Base-by-base conservation (phyloP, 208 protist genomes). In the Leishmania tropica region DNA sequence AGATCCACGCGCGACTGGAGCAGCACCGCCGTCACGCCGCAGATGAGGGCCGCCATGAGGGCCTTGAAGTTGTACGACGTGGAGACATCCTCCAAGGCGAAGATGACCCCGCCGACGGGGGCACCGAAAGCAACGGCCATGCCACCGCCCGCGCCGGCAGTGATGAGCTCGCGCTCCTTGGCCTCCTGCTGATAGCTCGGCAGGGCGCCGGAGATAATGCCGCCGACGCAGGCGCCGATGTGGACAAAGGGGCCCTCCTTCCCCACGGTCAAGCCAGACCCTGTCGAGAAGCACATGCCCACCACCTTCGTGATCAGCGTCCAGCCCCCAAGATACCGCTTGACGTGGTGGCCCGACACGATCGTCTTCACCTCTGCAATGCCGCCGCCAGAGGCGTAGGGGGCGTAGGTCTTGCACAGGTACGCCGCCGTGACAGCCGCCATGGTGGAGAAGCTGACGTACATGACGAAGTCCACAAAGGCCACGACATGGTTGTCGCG, bases 351-450 rank as follows among this genome's bases (percentile, higher is more conserved):
- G 67, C 92, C 92, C 2, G 88, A 94, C 21, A 96, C 86, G 79
- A 97, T 96, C 72, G 93, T 96, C 86, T 98, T 98, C 56, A 98
- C 92, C 87, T 98, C 93, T 53, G 90, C 89, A 56, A 98, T 98
- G 47, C 95, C 95, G 48, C 90, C 93, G 62, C 95, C 95, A 17
- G 92, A 84, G 31, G 92, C 94, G 78, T 94, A 94, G 17, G 91
- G 91, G n/a, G 92, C 84, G 80, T 93, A 96, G 21, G 87, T 86
- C 76, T 89, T 87, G 81, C 91, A 94, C 48, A 92, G 81, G 76
- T 89, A 92, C 47, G 87, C 87, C 45, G 91, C 87, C 47, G 84
- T 78, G 11, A 90, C 82, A 0, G 89, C 88, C 2, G 88, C 84
- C 31, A 85, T 19, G 13, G 87, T 93, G 11, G 89, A 92, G 71